Base-by-base conservation (phyloP, 139 green algal genomes). In the Volvox reticuliferus region DNA sequence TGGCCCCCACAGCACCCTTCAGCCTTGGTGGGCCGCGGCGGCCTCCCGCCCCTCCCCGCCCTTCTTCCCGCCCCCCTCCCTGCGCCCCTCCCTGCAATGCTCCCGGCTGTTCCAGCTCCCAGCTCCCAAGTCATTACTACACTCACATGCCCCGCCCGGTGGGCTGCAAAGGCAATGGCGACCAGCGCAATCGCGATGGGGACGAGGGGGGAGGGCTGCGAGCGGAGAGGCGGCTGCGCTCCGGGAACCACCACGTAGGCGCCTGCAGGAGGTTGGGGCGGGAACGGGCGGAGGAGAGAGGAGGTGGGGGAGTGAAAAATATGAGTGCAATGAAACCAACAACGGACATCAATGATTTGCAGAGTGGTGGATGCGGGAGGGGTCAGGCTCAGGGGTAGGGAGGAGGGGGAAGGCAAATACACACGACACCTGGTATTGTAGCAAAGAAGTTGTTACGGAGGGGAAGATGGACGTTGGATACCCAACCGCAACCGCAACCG, bases 161-260 rank as follows among this genome's bases (percentile, higher is more conserved):
- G 63, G 1, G 65, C 82, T 50, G 61, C 86, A 62, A 82, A 81
- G 9, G n/a, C 82, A 5, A 94, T 85, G 44, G 87, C 87, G 6
- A 79, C 22, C 35, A 93, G 73, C 9, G 89, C 81, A 17, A 91
- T 44, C 22, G 89, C 0, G 26, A 95, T 82, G 62, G 91, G 94
- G 12, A 94, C 18, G 2, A 93, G 67, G 16, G 95, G 95, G 0
- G 94, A 95, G 37, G 89, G 84, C 89, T 94, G 90, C 13, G 76
- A 17, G 73, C 81, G 73, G 50, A 95, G 93, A 1, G 92, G 93
- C 30, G 91, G 50, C 0, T 65, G 75, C 65, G 82, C 78, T 35
- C 88, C 90, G 35, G 91, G 79, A 12, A 28, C 12, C 33, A 84
- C 67, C 22, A 1, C 62, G 82, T 32, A 93, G 3, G 80, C 71